Evolutionary conservation across 2,329 filamentous ascomycete species (phyloP).

Genomic region (Monilinia aucupariae): DNA sequence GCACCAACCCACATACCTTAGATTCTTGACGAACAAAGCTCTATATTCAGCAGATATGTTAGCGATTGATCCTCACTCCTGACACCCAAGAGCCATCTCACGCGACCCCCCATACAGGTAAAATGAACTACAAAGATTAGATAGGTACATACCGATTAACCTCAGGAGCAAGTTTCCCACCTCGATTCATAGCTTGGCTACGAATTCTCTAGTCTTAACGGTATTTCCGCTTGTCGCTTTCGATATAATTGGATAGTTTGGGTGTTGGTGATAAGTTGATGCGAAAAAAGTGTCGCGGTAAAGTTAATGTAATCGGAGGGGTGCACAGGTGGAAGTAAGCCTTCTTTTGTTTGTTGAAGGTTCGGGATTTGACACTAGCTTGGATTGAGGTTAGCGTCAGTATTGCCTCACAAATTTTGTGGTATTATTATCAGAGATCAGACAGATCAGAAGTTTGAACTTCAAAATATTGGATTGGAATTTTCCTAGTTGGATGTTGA

Average conservation of each 20-base stretch:
- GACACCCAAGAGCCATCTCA: slow-evolving; percentile 1
- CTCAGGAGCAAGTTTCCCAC: slow-evolving; percentile 97
- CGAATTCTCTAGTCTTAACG: slow-evolving; percentile 19
- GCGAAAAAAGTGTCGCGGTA: slow-evolving; percentile 15
- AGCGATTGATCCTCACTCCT: slow-evolving; percentile 20
- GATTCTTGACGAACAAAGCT: slow-evolving; percentile 99
- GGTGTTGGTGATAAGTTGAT: slow-evolving; percentile 13
- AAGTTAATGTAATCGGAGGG: slow-evolving; percentile 12
- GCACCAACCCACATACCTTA: slow-evolving; percentile 59
- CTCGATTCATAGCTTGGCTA: slow-evolving; percentile 83
- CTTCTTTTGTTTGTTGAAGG: slow-evolving; percentile 17
- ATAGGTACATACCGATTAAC: slow-evolving; percentile 80
- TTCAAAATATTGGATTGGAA: neutral
- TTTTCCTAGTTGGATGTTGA: neutral
- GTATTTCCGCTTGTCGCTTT: slow-evolving; percentile 15
- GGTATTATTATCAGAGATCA: neutral
- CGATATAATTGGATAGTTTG: slow-evolving; percentile 19
- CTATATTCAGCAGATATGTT: slow-evolving; percentile 44
- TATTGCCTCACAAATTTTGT: slow-evolving; percentile 2
- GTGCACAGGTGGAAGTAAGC: slow-evolving; percentile 13
- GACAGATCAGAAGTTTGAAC: neutral
- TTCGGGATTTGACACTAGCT: slow-evolving; percentile 3
- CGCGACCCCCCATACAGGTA: slow-evolving; percentile 11
- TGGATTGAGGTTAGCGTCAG: neutral
- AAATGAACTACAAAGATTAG: neutral